phyloP scores from a whole-genome alignment of 225 moss, liverwort and hornwort genomes.

The Takakia lepidozioides region DNA sequence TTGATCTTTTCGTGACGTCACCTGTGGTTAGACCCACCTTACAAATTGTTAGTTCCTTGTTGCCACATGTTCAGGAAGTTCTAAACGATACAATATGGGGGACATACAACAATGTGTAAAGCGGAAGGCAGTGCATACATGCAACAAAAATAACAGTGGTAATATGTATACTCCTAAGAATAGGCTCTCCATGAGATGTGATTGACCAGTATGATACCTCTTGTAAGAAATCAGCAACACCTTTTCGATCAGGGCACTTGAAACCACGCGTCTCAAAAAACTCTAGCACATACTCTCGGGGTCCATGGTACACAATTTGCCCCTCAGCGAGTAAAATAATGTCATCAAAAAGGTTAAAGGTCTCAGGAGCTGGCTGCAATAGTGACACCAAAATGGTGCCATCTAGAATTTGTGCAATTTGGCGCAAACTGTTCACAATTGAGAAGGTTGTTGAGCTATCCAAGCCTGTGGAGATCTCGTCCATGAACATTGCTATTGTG shows the following conservation, averaged over 20 bases:
- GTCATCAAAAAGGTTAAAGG: slow-evolving; percentile 56
- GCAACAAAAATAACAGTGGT: too few relatives aligned
- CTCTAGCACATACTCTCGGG: slow-evolving; percentile 25
- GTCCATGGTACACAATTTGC: slow-evolving; percentile 59
- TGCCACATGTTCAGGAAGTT: too few relatives aligned
- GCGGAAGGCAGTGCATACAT: too few relatives aligned
- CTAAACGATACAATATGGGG: too few relatives aligned
- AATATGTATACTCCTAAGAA: too few relatives aligned
- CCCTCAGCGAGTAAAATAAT: slow-evolving; percentile 59
- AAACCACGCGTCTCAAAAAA: slow-evolving; percentile 58
- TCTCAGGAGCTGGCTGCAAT: slow-evolving; percentile 62
- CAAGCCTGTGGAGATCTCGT: slow-evolving; percentile 63
- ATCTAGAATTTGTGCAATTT: slow-evolving; percentile 37
- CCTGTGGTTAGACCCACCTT: slow-evolving; percentile 20
- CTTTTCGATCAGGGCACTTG: slow-evolving; percentile 55
- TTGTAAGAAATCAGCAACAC: slow-evolving; percentile 57
- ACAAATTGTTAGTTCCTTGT: too few relatives aligned
- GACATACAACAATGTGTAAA: too few relatives aligned
- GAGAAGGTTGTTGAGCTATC: slow-evolving; percentile 63
- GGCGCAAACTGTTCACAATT: slow-evolving; percentile 37
- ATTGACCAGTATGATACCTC: too few relatives aligned
- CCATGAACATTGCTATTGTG: slow-evolving; percentile 61
- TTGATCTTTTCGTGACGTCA: slow-evolving; percentile 82
- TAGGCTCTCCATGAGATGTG: too few relatives aligned
- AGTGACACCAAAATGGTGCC: slow-evolving; percentile 53